Base-by-base conservation (phyloP, 345 rosid species). In the Angophora floribunda region DNA sequence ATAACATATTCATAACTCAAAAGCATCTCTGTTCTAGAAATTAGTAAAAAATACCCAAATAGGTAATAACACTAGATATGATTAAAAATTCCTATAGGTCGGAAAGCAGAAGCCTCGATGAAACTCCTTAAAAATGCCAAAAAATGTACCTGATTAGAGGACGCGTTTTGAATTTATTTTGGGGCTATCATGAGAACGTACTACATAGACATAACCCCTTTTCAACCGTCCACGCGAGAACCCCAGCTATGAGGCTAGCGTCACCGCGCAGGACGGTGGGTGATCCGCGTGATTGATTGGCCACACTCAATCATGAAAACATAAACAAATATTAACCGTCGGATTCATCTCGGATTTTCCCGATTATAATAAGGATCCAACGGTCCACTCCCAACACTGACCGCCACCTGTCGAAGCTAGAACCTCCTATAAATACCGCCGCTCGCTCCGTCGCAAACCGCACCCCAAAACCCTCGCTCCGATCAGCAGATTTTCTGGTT, bases 1-100 rank as follows among this genome's bases (percentile, higher is more conserved):
- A 0, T 10, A 3, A 55, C 26, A 0, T 0, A 55, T 21, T 55
- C 2, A 19, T 21, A 55, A 21, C 59, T 55, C 0, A 5, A 0
- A 55, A 55, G 10, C 19, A 7, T 55, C 2, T 55, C 0, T 55
- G 0, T 21, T 4, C 0, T 21, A 55, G 2, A 21, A 55, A 7
- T 55, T 55, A 55, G 59, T 19, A 55, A 55, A 10, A 55, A 55
- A 55, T 55, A 11, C 61, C 26, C 21, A 55, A 11, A 55, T 21
- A 55, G 26, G 61, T 19, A 55, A 55, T 55, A 55, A 21, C 26
- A 21, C 5, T 55, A 7, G 5, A 55, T 55, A 55, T 55, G 3
- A 55, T 55, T 7, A 8, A 53, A 55, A 21, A 21, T 3, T 26
- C 11, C 61, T 0, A 2, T 0, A 55, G 9, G 2, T 57, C 6